Conservation (phyloP, 345 rosid genomes). For the Kernera saxatilis region DNA sequence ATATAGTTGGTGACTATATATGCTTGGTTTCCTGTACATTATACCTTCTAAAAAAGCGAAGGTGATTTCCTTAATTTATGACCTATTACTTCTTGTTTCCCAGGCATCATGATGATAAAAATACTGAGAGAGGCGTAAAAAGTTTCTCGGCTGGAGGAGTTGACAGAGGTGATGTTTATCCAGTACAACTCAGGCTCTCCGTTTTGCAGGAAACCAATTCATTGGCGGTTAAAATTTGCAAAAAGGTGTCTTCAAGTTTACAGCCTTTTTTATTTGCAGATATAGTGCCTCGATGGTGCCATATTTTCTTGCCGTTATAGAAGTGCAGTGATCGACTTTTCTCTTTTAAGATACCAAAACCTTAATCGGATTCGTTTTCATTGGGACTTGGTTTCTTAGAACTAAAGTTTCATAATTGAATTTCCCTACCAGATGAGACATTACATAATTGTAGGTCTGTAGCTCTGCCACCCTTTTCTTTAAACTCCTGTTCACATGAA, state of each 20-base stretch:
- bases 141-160: slow-evolving; percentile 74
- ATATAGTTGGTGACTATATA: background rate
- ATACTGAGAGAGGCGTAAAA: slow-evolving; percentile 56
- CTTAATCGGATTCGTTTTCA: slow-evolving; percentile 1
- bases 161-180: slow-evolving; percentile 93
- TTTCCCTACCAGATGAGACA: slow-evolving; percentile 4
- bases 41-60: background rate
- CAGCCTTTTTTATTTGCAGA: background rate
- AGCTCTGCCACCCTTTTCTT: too few relatives aligned
- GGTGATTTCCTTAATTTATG: background rate
- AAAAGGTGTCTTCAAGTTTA: slow-evolving; percentile 54
- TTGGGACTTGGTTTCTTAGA: background rate
- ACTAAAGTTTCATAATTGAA: background rate
- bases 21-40: background rate
- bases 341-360: background rate
- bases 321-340: background rate
- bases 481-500: too few relatives aligned
- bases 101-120: slow-evolving; percentile 84
- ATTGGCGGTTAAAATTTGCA: slow-evolving; percentile 80
- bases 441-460: background rate
- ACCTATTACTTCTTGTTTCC: slow-evolving; percentile 11
- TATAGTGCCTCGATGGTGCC: background rate
- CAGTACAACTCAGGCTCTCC: slow-evolving; percentile 82
- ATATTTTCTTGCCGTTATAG: background rate
- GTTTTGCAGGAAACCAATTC: slow-evolving; percentile 55